Base-by-base conservation (phyloP, 2,329 filamentous ascomycete genomes). In the Escovopsis sp. region DNA sequence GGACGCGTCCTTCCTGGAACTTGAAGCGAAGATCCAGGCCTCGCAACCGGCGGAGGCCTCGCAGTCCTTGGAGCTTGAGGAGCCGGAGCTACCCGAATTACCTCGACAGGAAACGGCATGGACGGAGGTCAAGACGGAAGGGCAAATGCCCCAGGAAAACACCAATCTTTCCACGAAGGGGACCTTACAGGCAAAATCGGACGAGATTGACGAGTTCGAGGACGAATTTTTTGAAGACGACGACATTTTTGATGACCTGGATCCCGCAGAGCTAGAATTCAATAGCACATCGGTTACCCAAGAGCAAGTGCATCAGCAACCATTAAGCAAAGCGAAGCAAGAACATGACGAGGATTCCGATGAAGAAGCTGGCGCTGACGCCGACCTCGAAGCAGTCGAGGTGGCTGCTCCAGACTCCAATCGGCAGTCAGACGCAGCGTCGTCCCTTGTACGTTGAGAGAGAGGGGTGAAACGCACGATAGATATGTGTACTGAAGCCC, bases 341-440 rank as follows among this genome's bases (percentile, higher is more conserved):
- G 46, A 52, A 41, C 43, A 47, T 37, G 50, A 54, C 40, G 55
- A 61, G 42, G 60, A 64, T 24, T 56, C 64, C 50, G 57, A 57
- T 16, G 59, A 61, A 30, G 57, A 56, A 39, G 77, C 72, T 50
- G 81, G 75, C 44, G 84, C 86, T 62, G 86, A 76, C 50, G 70
- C 78, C 59, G 86, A 94, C 59, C 82, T 85, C 53, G 84, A 89
- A 51, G 78, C 81, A 46, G 79, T 78, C 48, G 81, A 87, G 61
- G 63, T 79, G 50, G 76, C 75, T 53, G 81, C 82, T 37, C 85
- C 81, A 39, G 80, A 91, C 63, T 76, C 79, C 50, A 56, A 63
- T 32, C 53, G 62, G 44, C 56, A 55, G 44, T 45, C 46, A 35
- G 44, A 48, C 37, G 41, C 43, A 30, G 46, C 51, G 33, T 50